Base-by-base conservation (phyloP, 2,329 filamentous ascomycete genomes). In the Didymellaceae sp. region DNA sequence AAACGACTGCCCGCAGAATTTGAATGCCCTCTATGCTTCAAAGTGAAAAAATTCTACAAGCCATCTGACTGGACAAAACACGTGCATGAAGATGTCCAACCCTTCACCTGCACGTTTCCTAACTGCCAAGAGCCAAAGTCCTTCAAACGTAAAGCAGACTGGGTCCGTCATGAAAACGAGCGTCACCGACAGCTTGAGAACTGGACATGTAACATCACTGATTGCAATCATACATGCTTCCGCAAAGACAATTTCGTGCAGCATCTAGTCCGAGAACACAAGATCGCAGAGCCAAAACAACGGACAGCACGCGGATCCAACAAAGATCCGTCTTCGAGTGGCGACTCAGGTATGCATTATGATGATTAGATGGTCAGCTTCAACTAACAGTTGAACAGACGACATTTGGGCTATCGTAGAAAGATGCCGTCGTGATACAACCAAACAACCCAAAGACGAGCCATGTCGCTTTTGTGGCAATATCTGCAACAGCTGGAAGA, bases 41-140 rank as follows among this genome's bases (percentile, higher is more conserved):
- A 87, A 61, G 82, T 86, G 43, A 96, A 94, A 78, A 90, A 86
- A 63, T 91, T 94, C 62, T 84, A 87, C 62, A 96, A 96, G 72
- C 92, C 91, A 13, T 96, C 91, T 0, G 92, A 97, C 73, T 97
- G 92, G 92, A 96, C 91, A 1, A 96, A 97, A 71, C 92, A 97
- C 66, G 90, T 97, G 1, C 90, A 96, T 62, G 92, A 96, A 73
- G 92, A 97, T 68, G 85, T 96, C 1, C 89, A 94, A 68, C 92
- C 92, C 0, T 96, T 96, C 62, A 95, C 90, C 3, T 97, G 92
- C 74, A 96, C 91, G 0, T 96, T 93, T 77, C 85, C 88, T 2
- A 81, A 85, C 41, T 96, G 92, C 68, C 82, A 83, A 7, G 91
- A 96, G 38, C 86, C 89, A 14, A 96, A 95, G 73, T 91, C 90